phyloP scores from a whole-genome alignment of 495 filamentous ascomycete species.

The Daldinia childiae region DNA sequence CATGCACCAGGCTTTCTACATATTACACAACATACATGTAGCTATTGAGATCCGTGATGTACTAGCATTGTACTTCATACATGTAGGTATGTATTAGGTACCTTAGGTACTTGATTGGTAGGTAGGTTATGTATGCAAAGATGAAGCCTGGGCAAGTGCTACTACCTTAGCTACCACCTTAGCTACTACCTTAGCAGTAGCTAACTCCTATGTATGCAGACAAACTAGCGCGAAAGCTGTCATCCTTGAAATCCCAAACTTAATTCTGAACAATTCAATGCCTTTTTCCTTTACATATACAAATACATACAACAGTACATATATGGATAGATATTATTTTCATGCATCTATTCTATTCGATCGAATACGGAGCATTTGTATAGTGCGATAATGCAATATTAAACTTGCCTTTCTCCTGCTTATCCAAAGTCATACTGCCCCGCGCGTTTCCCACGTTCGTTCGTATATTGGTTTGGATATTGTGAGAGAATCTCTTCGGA shows the following conservation, averaged over 20 bases:
- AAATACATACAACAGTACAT: background rate
- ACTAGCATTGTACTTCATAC: background rate
- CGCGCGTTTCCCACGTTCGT: slow-evolving; percentile 3
- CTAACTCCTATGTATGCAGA: too few relatives aligned
- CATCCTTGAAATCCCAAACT: slow-evolving; percentile 16
- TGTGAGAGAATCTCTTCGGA: background rate
- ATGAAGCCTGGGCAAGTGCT: slow-evolving; percentile 5
- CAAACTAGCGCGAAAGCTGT: slow-evolving; percentile 8
- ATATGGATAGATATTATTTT: background rate
- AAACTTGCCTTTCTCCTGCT: background rate
- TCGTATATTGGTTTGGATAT: background rate
- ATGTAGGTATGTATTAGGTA: background rate
- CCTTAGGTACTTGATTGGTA: too few relatives aligned
- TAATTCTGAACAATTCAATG: background rate
- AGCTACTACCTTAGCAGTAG: too few relatives aligned
- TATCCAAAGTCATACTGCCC: slow-evolving; percentile 11
- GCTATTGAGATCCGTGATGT: background rate
- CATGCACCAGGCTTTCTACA: background rate
- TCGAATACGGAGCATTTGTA: background rate
- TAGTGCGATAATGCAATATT: background rate
- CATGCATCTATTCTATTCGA: background rate
- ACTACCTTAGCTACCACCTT: background rate
- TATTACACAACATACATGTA: slow-evolving; percentile 22
- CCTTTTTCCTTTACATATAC: background rate
- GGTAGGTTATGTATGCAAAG: background rate